Percentiles rank a stretch among this genome's conserved stretches.
Conservation (phyloP, 257 asterid genomes). For the Plantago elongata region DNA sequence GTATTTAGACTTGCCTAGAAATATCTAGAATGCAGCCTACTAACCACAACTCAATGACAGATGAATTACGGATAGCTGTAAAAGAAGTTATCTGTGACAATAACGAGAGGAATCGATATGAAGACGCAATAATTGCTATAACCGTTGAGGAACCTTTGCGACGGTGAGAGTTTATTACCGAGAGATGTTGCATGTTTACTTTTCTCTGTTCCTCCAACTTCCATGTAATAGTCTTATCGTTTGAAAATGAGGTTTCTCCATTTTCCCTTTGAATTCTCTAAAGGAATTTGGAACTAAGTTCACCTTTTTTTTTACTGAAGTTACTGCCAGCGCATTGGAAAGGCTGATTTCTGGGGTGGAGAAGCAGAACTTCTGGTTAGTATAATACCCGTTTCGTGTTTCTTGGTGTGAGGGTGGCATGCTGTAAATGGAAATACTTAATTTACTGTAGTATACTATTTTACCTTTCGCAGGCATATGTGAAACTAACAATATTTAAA, state of each 20-base stretch:
- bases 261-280: too few relatives aligned
- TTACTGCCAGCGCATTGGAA: constrained; percentile 86
- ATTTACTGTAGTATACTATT: too few relatives aligned
- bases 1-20: not conserved
- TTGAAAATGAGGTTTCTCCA: too few relatives aligned
- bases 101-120: constrained; percentile 52
- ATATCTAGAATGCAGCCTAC: constrained; percentile 12
- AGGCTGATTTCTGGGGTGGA: constrained; percentile 98
- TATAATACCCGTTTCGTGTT: constrained; percentile 8
- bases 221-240: too few relatives aligned
- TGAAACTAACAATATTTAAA: too few relatives aligned
- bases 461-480: too few relatives aligned
- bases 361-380: constrained; percentile 95
- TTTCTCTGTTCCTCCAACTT: too few relatives aligned
- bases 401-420: not conserved
- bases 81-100: constrained; percentile 84
- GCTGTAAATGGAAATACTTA: too few relatives aligned
- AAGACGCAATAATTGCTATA: constrained; percentile 90
- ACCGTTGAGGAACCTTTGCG: constrained; percentile 79
- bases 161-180: constrained; percentile 42
- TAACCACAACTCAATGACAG: constrained; percentile 29
- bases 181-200: too few relatives aligned
- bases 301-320: constrained; percentile 37
- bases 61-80: constrained; percentile 91
- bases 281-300: not conserved